phyloP scores from a whole-genome alignment of 2,329 filamentous ascomycete genomes.

The Aureobasidium sp. region DNA sequence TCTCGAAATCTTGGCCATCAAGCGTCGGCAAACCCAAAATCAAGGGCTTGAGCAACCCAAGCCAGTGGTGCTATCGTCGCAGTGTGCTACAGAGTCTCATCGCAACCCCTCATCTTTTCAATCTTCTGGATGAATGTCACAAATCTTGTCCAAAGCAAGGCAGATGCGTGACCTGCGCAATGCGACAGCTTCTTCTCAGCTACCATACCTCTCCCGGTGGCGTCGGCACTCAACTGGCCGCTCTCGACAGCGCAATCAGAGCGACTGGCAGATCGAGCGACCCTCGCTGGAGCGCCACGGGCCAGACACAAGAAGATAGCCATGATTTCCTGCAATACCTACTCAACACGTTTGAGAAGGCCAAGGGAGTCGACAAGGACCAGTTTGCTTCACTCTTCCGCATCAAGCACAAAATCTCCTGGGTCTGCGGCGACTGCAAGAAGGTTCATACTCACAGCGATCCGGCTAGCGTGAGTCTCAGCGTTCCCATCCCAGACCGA shows the following conservation, averaged over 20 bases:
- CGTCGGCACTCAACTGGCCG: not conserved
- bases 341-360: constrained; percentile 7
- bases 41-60: constrained; percentile 15
- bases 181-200: constrained; percentile 5
- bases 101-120: constrained; percentile 15
- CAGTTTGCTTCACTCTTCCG: constrained; percentile 10
- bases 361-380: constrained; percentile 1
- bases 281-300: constrained; percentile 10
- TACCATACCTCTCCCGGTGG: constrained; percentile 7
- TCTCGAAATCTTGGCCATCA: constrained; percentile 10
- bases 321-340: constrained; percentile 14
- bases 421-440: constrained; percentile 12
- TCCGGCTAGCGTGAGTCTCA: constrained; percentile 10
- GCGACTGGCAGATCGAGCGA: constrained; percentile 9
- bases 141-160: constrained; percentile 5
- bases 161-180: constrained; percentile 14
- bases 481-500: constrained; percentile 9
- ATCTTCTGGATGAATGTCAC: constrained; percentile 13
- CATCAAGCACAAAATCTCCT: constrained; percentile 11
- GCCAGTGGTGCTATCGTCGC: constrained; percentile 17
- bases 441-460: constrained; percentile 2
- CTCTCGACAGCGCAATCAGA: constrained; percentile 12
- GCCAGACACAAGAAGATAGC: constrained; percentile 14
- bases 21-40: constrained; percentile 9
- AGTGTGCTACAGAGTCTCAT: constrained; percentile 15